Base-by-base conservation (phyloP, 1,139 yeast genomes). In the Lodderomyces jiufengensis region DNA sequence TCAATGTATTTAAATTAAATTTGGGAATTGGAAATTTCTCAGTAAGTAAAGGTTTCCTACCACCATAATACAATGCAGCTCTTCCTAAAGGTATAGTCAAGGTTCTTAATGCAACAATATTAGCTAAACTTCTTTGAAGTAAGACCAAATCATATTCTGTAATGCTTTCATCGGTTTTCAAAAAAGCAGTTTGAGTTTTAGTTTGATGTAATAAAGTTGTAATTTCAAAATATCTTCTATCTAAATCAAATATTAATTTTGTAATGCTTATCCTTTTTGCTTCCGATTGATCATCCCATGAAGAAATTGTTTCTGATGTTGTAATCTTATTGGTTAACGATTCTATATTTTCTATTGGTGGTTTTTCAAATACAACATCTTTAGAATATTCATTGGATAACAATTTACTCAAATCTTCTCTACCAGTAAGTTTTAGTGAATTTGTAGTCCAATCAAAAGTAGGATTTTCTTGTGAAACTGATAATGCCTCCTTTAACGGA, bases 1-100 rank as follows among this genome's bases (percentile, higher is more conserved):
- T 76, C 16, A 76, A 51, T 0, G 87, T 75, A 42, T 74, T 77
- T 46, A 86, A 77, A 51, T 86, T 84, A 55, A 92, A 66, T 41
- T 76, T 78, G 0, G 95, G 92, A 16, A 84, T 78, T 0, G 86
- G 84, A 49, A 87, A 84, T 43, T 81, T 80, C 52, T 92, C 97
- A 0, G 97, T 87, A 25, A 85, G 71, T 37, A 88, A 60, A 1
- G 97, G 97, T 39, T 73, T 70, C 42, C 87, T 70, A 10, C 92
- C 80, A 2, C 85, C 80, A 45, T 76, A 79, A 48, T 73, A 79
- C 35, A 79, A 68, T 7, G 83, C 87, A 21, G 82, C 95, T 57
- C 92, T 73, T 5, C 92, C 98, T 47, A 78, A 65, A 0, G 88
- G 94, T 42, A 78, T 76, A 0, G 95, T 75, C 37, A 88, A 67